Base-by-base conservation (phyloP, 1,284 basidiomycete species). In the Ganoderma multipileum region DNA sequence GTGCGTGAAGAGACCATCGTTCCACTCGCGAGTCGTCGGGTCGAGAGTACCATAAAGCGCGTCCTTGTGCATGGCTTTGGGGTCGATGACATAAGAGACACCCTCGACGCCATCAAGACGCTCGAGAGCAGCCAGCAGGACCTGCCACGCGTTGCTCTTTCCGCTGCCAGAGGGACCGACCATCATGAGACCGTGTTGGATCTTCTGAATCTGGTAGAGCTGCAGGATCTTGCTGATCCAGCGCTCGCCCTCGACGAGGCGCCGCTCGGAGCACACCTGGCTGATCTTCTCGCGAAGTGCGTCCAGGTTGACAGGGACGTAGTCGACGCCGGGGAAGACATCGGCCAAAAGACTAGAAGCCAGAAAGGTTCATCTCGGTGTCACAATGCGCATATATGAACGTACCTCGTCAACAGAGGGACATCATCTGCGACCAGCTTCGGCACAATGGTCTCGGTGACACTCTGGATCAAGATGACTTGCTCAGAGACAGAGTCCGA, bases 151-250 rank as follows among this genome's bases (percentile, higher is more conserved):
- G 75, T 97, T 95, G 8, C 95, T 98, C 84, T 99, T 99, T 54
- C 98, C 98, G 55, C 90, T 97, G 18, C 97, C 98, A 6, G 98
- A 98, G 0, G 97, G 92, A 2, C 98, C 98, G 62, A 99, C 98
- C 94, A 99, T 97, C 97, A 99, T 99, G 65, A 99, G 86, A 82
- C 98, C 98, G 80, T 99, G 98, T 76, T 98, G 96, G 71, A 99
- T 99, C 85, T 97, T 98, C 82, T 99, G 98, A 69, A 99, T 99
- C 81, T 99, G 98, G 80, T 99, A 99, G 16, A 99, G 87, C 80
- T 99, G 98, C 33, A 99, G 84, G 71, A 99, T 97, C 85, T 99
- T 99, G 76, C 92, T 89, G 63, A 96, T 87, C 97, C 98, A 99
- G 30, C 91, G 88, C 60, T 96, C 95, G 39, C 95, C 95, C 65